Conservation (phyloP, 2,329 filamentous ascomycete genomes). For the Cytospora chrysosperma region DNA sequence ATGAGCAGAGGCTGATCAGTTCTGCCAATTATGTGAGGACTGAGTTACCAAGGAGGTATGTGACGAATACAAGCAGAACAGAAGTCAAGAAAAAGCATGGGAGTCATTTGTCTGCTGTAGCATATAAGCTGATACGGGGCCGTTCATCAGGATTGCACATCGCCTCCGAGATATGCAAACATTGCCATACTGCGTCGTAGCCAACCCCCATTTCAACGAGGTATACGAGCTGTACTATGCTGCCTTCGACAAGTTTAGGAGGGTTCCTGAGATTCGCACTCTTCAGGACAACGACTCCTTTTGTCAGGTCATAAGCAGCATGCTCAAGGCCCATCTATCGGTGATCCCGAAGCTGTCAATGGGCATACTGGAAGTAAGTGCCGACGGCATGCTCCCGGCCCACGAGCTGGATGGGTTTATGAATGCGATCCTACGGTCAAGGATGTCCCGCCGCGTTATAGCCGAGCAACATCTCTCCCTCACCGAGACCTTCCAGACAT, state of each 20-base stretch:
- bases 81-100: too few relatives aligned
- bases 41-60: slow-evolving; percentile 80
- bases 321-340: slow-evolving; percentile 81
- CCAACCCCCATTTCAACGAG: slow-evolving; percentile 89
- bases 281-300: slow-evolving; percentile 87
- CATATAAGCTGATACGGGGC: slow-evolving; percentile 10
- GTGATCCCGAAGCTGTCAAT: slow-evolving; percentile 94
- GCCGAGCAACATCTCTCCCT: slow-evolving; percentile 95
- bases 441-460: slow-evolving; percentile 93
- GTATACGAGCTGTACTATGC: slow-evolving; percentile 97
- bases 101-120: neutral
- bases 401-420: slow-evolving; percentile 89
- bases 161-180: slow-evolving; percentile 96
- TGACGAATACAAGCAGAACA: slow-evolving; percentile 9
- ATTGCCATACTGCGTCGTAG: slow-evolving; percentile 90
- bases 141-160: slow-evolving; percentile 70
- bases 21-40: slow-evolving; percentile 97
- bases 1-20: slow-evolving; percentile 82
- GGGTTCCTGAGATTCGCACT: slow-evolving; percentile 77
- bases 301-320: slow-evolving; percentile 76
- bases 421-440: slow-evolving; percentile 86
- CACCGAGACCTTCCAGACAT: slow-evolving; percentile 88
- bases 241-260: slow-evolving; percentile 90
- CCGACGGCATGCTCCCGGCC: slow-evolving; percentile 67
- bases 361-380: slow-evolving; percentile 85